phyloP scores from a whole-genome alignment of 768 basidiomycete genomes.

The Pulveroboletus frians region DNA sequence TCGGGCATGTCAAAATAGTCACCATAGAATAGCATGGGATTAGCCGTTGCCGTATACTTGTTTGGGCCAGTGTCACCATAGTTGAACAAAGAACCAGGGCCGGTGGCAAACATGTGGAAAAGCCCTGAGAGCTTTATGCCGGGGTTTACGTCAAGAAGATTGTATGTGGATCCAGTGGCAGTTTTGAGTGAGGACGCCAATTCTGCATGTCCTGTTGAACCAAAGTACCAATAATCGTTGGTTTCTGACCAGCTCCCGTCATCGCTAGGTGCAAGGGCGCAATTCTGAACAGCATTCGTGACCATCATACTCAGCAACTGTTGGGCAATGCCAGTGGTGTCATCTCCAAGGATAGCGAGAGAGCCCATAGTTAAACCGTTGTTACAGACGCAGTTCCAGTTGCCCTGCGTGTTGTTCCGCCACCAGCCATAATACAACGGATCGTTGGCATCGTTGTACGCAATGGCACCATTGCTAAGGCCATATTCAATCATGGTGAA shows the following conservation, averaged over 20 bases:
- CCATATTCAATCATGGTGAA: conserved; percentile 74
- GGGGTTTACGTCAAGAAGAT: conserved; percentile 66
- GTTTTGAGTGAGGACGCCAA: conserved; percentile 76
- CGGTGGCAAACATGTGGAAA: conserved; percentile 87
- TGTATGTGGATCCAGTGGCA: conserved; percentile 81
- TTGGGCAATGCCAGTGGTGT: conserved; percentile 66
- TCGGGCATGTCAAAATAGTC: conserved; percentile 60
- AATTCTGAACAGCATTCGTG: conserved; percentile 71
- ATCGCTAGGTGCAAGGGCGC: conserved; percentile 51
- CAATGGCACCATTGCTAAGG: conserved; percentile 57
- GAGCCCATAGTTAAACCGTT: conserved; percentile 84
- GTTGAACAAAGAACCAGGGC: conserved; percentile 81
- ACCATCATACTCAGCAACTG: conserved; percentile 65
- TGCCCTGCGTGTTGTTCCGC: conserved; percentile 66
- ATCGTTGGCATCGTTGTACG: conserved; percentile 40
- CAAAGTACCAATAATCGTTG: conserved; percentile 94
- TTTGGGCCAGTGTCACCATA: conserved; percentile 66
- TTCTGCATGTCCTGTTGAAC: conserved; percentile 86
- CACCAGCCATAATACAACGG: conserved; percentile 65
- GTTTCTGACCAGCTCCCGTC: conserved; percentile 96
- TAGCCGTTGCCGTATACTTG: conserved; percentile 93
- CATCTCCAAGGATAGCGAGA: conserved; percentile 84
- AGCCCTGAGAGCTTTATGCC: conserved; percentile 66
- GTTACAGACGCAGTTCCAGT: conserved; percentile 99
- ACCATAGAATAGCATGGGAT: conserved; percentile 77